Evolutionary conservation across 1,139 yeast species (phyloP).

Genomic region (Nakaseomyces glabratus): DNA sequence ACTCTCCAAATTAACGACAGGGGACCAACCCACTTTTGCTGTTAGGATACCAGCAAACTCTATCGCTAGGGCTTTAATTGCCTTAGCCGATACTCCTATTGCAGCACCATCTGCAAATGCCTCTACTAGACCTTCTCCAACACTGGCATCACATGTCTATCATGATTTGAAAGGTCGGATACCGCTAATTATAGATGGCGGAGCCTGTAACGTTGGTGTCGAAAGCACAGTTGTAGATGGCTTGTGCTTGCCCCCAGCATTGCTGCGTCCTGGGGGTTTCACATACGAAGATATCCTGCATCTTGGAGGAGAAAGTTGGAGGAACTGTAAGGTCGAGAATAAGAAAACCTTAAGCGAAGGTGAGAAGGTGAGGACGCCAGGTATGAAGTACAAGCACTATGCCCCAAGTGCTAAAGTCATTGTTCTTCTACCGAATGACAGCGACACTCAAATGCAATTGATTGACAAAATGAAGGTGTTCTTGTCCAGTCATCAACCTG

Average conservation of each 20-base stretch:
- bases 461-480: background rate
- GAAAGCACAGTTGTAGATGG: conserved; percentile 96
- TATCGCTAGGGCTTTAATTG: conserved; percentile 82
- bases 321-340: conserved; percentile 47
- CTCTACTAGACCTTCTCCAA: conserved; percentile 90
- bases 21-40: conserved; percentile 82
- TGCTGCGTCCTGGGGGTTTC: conserved; percentile 90
- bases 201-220: conserved; percentile 80
- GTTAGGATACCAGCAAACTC: conserved; percentile 83
- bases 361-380: conserved; percentile 86
- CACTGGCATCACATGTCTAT: conserved; percentile 74
- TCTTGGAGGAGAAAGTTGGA: conserved; percentile 63
- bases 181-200: conserved; percentile 88
- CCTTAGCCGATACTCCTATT: conserved; percentile 75
- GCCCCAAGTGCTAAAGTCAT: conserved; percentile 83
- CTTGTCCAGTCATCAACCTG: conserved; percentile 6
- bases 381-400: conserved; percentile 94
- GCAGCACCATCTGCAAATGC: conserved; percentile 99
- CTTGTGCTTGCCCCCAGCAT: conserved; percentile 69
- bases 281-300: conserved; percentile 61
- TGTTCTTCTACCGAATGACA: conserved; percentile 39
- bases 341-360: conserved; percentile 53
- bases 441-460: conserved; percentile 4
- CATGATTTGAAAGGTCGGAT: conserved; percentile 71
- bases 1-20: conserved; percentile 70